phyloP scores from a whole-genome alignment of 1,284 basidiomycete species.

The Ceratobasidium sp. region DNA sequence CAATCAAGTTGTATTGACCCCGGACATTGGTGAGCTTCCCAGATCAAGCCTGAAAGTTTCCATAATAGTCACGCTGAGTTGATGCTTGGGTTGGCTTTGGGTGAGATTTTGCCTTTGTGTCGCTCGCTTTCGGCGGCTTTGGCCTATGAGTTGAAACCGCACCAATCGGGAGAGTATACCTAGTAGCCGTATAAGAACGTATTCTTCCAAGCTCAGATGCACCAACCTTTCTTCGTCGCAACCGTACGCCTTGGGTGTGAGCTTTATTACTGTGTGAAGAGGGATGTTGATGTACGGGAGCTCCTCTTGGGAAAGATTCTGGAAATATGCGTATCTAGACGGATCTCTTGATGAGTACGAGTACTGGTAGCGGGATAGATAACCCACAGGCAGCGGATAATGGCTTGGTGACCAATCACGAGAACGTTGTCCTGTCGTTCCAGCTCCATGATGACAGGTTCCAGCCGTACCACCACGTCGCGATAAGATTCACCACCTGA shows the following conservation, averaged over 20 bases:
- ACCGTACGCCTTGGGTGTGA: slow-evolving; percentile 98
- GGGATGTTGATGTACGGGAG: slow-evolving; percentile 98
- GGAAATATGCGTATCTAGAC: slow-evolving; percentile 91
- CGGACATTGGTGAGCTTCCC: not conserved
- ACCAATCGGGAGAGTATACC: slow-evolving; percentile 86
- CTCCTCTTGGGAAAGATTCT: slow-evolving; percentile 91
- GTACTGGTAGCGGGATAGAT: not conserved
- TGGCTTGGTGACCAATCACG: slow-evolving; percentile 96
- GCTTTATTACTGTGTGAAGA: slow-evolving; percentile 96
- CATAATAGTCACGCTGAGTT: slow-evolving; percentile 49
- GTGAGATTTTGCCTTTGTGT: not conserved
- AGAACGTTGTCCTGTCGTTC: slow-evolving; percentile 98
- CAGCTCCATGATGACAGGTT: slow-evolving; percentile 99
- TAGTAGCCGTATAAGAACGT: slow-evolving; percentile 54
- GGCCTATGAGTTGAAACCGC: slow-evolving; percentile 95
- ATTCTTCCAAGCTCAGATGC: slow-evolving; percentile 44
- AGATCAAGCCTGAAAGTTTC: slow-evolving; percentile 32
- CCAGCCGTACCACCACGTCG: slow-evolving; percentile 94
- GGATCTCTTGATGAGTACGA: too few relatives aligned
- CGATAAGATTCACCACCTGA: slow-evolving; percentile 91
- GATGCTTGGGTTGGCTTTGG: slow-evolving; percentile 12
- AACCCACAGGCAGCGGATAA: slow-evolving; percentile 87
- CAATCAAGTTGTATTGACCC: not conserved
- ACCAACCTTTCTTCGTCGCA: slow-evolving; percentile 93
- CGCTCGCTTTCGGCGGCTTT: slow-evolving; percentile 73